Conservation (phyloP, 2,329 filamentous ascomycete species). For the Aspergillus sojae region DNA sequence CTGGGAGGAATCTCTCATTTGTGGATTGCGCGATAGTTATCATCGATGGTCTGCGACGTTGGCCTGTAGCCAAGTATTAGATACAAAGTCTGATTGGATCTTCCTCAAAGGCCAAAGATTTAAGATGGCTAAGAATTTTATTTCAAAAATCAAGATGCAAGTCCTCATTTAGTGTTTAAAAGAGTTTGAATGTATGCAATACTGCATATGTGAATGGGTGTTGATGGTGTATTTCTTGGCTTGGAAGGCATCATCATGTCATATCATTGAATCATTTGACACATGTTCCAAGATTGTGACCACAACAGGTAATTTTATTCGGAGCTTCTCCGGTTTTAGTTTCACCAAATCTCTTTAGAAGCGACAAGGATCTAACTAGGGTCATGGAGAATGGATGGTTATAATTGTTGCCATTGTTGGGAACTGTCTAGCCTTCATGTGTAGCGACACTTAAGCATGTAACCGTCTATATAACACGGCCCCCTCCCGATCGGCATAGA, state of each 20-base stretch:
- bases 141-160: not conserved
- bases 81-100: not conserved
- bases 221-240: conserved; percentile 15
- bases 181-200: not conserved
- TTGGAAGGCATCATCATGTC: not conserved
- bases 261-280: not conserved
- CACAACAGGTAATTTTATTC: not conserved
- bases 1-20: not conserved
- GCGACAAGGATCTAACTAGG: not conserved
- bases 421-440: not conserved
- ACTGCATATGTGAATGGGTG: not conserved
- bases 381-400: not conserved
- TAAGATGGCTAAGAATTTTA: not conserved
- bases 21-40: conserved; percentile 1
- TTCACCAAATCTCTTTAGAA: not conserved
- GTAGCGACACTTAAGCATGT: not conserved
- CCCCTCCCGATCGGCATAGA: not conserved
- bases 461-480: not conserved
- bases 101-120: not conserved
- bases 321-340: not conserved
- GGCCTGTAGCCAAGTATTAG: not conserved
- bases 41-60: not conserved
- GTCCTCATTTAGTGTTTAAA: not conserved
- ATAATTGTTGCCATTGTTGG: not conserved
- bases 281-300: not conserved